These are phyloP conservation scores for Fusarium concolor DNA, from an alignment of 2,329 filamentous ascomycete species.

Conservation along the genomic window DNA sequence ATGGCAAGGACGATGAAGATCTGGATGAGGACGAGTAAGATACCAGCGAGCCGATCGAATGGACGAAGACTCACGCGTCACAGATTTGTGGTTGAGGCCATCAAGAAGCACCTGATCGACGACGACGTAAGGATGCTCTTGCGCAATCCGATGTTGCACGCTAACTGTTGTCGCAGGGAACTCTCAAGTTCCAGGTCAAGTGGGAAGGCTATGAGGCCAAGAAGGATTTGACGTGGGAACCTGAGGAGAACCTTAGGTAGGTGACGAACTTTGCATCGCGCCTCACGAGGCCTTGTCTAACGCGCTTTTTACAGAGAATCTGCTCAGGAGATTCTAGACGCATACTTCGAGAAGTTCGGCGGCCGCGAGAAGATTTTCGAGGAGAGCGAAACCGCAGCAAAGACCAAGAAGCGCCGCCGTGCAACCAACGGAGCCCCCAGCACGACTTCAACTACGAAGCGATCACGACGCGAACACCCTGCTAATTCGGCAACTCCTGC, in stretches of 20 bases:
- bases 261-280: not conserved
- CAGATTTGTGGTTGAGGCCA: constrained; percentile 81
- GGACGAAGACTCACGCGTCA: constrained; percentile 34
- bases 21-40: constrained; percentile 59
- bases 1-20: constrained; percentile 53
- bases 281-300: not conserved
- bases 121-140: constrained; percentile 58
- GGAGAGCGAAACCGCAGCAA: constrained; percentile 61
- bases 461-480: constrained; percentile 63
- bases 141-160: not conserved
- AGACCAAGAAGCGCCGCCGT: constrained; percentile 69
- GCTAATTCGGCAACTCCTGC: constrained; percentile 61
- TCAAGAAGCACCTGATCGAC: constrained; percentile 72
- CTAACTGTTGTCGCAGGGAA: constrained; percentile 53
- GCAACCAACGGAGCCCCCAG: constrained; percentile 54
- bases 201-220: constrained; percentile 83
- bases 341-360: constrained; percentile 73
- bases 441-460: constrained; percentile 54
- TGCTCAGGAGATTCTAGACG: constrained; percentile 69
- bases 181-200: constrained; percentile 76
- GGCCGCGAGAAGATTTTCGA: constrained; percentile 69
- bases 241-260: constrained; percentile 70
- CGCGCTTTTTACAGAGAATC: constrained; percentile 59
- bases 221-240: constrained; percentile 81
- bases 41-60: constrained; percentile 30